Conservation (phyloP, 1,284 basidiomycete genomes). For the Wolfiporia cocos region DNA sequence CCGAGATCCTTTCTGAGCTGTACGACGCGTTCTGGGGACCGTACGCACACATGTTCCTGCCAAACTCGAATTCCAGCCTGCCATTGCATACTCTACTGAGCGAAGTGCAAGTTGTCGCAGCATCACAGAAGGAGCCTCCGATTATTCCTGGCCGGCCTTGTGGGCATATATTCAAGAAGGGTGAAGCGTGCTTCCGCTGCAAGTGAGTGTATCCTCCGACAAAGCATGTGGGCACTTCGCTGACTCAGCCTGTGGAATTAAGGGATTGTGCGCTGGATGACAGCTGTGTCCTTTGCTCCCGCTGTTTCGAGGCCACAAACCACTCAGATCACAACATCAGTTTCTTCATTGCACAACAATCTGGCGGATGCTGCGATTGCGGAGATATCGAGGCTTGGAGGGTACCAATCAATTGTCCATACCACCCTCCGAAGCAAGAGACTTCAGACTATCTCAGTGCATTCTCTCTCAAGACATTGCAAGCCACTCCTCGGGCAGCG, state of each 20-base stretch:
- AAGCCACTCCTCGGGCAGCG: constrained; percentile 22
- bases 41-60: constrained; percentile 64
- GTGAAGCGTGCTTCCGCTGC: constrained; percentile 87
- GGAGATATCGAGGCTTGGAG: constrained; percentile 88
- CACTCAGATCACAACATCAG: constrained; percentile 86
- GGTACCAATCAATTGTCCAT: constrained; percentile 57
- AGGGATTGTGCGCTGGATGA: constrained; percentile 90
- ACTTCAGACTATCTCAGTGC: constrained; percentile 19
- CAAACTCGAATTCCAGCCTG: constrained; percentile 52
- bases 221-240: neutral
- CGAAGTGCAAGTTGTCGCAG: constrained; percentile 57
- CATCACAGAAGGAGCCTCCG: constrained; percentile 51
- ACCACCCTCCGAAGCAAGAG: constrained; percentile 44
- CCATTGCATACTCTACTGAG: constrained; percentile 56
- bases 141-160: constrained; percentile 62
- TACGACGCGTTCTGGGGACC: constrained; percentile 77
- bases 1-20: constrained; percentile 72
- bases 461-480: constrained; percentile 21
- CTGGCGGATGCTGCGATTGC: constrained; percentile 90
- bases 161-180: constrained; percentile 75
- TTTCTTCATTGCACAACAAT: constrained; percentile 87
- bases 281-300: constrained; percentile 82
- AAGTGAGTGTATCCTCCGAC: constrained; percentile 54
- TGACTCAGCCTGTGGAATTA: constrained; percentile 2
- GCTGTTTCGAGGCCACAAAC: constrained; percentile 81